Evolutionary conservation across 805 yeast genomes (phyloP).

Genomic region (Yueomyces sinensis): DNA sequence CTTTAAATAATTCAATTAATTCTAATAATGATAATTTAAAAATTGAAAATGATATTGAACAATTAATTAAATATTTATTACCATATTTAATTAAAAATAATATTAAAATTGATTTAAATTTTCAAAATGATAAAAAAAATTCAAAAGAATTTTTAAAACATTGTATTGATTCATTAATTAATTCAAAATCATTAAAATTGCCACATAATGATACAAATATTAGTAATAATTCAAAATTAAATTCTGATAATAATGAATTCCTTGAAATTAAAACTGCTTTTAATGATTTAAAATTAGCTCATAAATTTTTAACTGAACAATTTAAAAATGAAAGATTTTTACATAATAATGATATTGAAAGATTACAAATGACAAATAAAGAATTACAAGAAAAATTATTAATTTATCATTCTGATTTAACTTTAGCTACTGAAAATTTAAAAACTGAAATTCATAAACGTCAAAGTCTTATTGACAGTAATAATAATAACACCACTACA

Average conservation of each 20-base stretch:
- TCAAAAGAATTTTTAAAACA: constrained; percentile 18
- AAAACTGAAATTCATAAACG: too few relatives aligned
- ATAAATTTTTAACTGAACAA: constrained; percentile 52
- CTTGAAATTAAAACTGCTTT: constrained; percentile 41
- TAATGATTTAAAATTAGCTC: constrained; percentile 58
- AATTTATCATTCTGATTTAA: constrained; percentile 26
- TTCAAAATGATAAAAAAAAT: constrained; percentile 10
- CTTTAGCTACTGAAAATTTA: constrained; percentile 25
- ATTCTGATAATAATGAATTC: background rate
- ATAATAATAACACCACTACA: constrained; percentile 1
- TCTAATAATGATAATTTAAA: background rate
- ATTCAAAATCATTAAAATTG: constrained; percentile 1
- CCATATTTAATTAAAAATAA: constrained; percentile 19
- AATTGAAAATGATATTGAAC: background rate
- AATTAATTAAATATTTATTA: constrained; percentile 11
- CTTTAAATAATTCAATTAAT: too few relatives aligned
- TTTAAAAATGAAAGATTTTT: constrained; percentile 52
- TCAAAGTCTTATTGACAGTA: constrained; percentile 7
- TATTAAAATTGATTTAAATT: constrained; percentile 18
- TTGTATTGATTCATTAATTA: constrained; percentile 15
- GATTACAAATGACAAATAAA: constrained; percentile 36
- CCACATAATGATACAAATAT: constrained; percentile 3
- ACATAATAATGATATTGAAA: constrained; percentile 39
- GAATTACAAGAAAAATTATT: constrained; percentile 39
- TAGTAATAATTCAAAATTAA: background rate